Evolutionary conservation across 106 monocot species (phyloP), one percentile per base, ranked within the genome.

Genomic region (Dendrobium nobile): DNA sequence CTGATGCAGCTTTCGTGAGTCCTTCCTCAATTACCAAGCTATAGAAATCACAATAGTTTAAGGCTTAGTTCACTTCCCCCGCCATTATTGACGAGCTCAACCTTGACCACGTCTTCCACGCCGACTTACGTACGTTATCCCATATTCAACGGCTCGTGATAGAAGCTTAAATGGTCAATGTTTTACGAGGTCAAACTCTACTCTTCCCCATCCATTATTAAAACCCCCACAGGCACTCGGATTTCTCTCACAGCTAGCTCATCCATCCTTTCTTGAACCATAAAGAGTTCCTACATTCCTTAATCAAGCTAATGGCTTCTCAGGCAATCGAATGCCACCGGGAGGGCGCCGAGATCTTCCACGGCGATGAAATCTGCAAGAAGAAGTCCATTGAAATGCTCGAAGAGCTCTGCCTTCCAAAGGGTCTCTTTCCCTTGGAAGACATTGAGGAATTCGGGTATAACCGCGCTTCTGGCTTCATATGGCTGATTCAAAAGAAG

Each of bases 401-500:
- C 1, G 56, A 73, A 44, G 84, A 89, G 72, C 73, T 82, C 31
- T 79, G 51, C 73, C 84, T 89, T 70, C 89, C 89, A 7, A 18
- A 28, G 31, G 89, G 87, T 6, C 77, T 89, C 31, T 79, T 89
- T 55, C 89, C 89, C 9, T 59, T 87, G 41, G 41, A 77, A 9
- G 79, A 89, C n/a, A 55, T 87, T 9, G 82, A 83, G 72, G 89
- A 89, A 74, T 78, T 82, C 9, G 87, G 89, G 41, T 84, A 82
- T 58, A 84, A 82, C 73, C 82, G 83, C 4, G 18, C 74, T 9
- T 65, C 79, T n/a, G 85, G 88, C 17, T 88, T 85, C 80, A 79
- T 89, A 59, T 89, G 89, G 89, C 67, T 87, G 20, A n/a, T 65
- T 22, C 89, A 89, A 84, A 84, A 84, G 82, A 87, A 86, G 78